Percentiles rank a stretch among this genome's conserved stretches.
Conservation (phyloP, 2,329 filamentous ascomycete species). For the Diaporthe eres region DNA sequence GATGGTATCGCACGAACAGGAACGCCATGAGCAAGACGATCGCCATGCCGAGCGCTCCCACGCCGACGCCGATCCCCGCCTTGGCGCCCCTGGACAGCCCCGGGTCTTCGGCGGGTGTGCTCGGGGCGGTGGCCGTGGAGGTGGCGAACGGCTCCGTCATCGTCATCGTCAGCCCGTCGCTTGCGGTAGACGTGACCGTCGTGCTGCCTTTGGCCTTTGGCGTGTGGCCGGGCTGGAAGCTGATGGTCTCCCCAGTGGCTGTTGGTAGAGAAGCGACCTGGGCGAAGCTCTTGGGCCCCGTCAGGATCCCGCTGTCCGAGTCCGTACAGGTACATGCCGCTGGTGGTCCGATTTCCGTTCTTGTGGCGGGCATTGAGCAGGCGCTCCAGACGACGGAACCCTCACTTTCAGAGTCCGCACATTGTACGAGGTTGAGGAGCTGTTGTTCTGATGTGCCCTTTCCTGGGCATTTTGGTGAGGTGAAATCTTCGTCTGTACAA, state of each 20-base stretch:
- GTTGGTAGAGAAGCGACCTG: conserved; percentile 21
- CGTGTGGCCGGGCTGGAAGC: conserved; percentile 18
- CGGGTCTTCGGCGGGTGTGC: neutral
- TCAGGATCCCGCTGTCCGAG: conserved; percentile 2
- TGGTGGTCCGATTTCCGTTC: conserved; percentile 20
- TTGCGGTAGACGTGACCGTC: conserved; percentile 16
- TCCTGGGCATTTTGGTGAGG: conserved; percentile 5
- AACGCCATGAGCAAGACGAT: conserved; percentile 9
- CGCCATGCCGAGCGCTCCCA: neutral
- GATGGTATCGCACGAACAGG: neutral
- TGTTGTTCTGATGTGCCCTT: conserved; percentile 5
- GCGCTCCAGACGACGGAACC: conserved; percentile 25
- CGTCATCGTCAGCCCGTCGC: neutral
- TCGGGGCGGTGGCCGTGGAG: neutral
- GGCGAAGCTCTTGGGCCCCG: neutral
- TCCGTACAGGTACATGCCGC: conserved; percentile 24
- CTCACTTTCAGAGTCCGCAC: neutral
- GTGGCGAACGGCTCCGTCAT: neutral
- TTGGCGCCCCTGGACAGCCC: conserved; percentile 20
- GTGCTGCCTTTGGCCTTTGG: neutral
- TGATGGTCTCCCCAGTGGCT: neutral
- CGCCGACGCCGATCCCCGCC: conserved; percentile 32
- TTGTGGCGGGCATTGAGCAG: neutral
- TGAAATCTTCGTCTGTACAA: conserved; percentile 25
- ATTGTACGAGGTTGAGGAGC: conserved; percentile 34